These are phyloP conservation scores for Gastrolobium bilobum DNA, from an alignment of 306 rosid species.

Conservation along the genomic window DNA sequence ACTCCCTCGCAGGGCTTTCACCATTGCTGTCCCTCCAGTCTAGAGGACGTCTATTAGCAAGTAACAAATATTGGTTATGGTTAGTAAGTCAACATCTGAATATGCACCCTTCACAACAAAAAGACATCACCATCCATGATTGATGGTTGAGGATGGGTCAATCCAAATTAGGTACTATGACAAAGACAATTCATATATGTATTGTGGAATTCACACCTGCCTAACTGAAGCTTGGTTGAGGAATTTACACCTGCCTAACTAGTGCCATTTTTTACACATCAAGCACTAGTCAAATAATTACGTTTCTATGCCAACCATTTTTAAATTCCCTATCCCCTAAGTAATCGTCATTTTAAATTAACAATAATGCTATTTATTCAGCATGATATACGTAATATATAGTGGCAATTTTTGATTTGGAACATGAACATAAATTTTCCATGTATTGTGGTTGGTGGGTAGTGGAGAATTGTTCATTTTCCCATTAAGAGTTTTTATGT, in stretches of 20 bases:
- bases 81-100: too few species aligned
- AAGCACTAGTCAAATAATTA: background rate
- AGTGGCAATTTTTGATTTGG: background rate
- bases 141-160: background rate
- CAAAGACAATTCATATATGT: too few species aligned
- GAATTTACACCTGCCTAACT: constrained; percentile 12
- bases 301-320: background rate
- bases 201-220: too few species aligned
- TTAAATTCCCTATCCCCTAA: background rate
- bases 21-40: too few species aligned
- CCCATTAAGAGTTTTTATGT: background rate
- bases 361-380: background rate
- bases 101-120: too few species aligned
- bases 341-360: background rate
- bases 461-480: background rate
- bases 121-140: too few species aligned
- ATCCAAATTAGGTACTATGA: background rate
- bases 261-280: background rate
- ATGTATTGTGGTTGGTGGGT: background rate
- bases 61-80: too few species aligned
- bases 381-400: background rate
- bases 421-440: background rate
- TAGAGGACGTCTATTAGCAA: too few species aligned
- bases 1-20: too few species aligned
- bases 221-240: background rate